Evolutionary conservation across 2,329 filamentous ascomycete genomes (phyloP).

Genomic region (Curvularia hawaiiensis): DNA sequence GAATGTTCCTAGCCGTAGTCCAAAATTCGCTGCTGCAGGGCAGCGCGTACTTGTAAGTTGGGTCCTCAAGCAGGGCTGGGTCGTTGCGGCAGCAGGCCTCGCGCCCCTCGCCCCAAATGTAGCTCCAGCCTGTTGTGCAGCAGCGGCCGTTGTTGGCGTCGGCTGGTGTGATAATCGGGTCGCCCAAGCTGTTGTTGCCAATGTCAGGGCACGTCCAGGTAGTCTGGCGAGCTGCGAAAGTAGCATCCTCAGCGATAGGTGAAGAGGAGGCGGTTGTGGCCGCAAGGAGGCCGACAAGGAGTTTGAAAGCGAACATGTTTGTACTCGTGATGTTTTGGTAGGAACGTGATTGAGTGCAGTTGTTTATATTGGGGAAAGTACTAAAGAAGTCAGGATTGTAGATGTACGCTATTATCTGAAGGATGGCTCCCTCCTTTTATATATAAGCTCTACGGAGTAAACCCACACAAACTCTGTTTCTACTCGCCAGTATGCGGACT

Average conservation of each 20-base stretch:
- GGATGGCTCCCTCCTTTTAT: not conserved
- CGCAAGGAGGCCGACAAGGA: not conserved
- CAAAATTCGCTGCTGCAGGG: slow-evolving; percentile 1
- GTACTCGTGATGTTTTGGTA: not conserved
- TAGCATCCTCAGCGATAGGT: not conserved
- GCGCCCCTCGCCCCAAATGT: not conserved
- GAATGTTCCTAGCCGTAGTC: not conserved
- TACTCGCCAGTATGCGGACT: not conserved
- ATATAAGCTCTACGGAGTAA: not conserved
- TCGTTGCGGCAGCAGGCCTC: slow-evolving; percentile 2
- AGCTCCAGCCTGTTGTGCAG: not conserved
- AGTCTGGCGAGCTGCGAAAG: not conserved
- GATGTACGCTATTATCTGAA: not conserved
- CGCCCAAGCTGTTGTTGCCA: not conserved
- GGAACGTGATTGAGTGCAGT: not conserved
- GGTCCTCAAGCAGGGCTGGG: not conserved
- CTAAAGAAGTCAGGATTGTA: not conserved
- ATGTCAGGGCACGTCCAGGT: not conserved
- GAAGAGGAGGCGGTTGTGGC: not conserved
- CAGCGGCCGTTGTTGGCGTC: slow-evolving; percentile 1
- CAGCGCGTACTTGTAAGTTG: slow-evolving; percentile 1
- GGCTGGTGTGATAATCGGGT: not conserved
- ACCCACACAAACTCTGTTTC: not conserved
- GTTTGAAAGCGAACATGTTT: not conserved
- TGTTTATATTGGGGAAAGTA: not conserved